Base-by-base conservation (phyloP, 768 basidiomycete genomes). In the Tulasnella sp. region DNA sequence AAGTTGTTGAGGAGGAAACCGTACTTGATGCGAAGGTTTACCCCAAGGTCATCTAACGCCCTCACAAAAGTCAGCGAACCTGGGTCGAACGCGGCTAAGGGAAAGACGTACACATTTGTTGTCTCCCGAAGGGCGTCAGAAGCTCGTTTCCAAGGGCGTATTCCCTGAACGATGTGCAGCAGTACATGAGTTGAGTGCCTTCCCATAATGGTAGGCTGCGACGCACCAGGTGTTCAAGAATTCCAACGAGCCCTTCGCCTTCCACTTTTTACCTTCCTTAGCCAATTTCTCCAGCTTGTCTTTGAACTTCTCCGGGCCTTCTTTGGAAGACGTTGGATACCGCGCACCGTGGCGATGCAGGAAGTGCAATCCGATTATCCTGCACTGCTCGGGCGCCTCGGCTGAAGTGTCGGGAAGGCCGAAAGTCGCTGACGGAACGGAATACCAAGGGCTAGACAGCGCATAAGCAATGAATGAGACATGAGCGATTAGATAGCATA, bases 101-200 rank as follows among this genome's bases (percentile, higher is more conserved):
- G 14, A 62, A 42, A 0, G 19, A 41, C 75, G 22, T 59, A 75
- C 75, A 83, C 3, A 82, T 77, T 69, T 77, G 76, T 65, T 77
- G 76, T 1, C 76, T 66, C 34, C 76, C 76, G 37, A 83, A 82
- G 0, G 82, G 82, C 6, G 82, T 81, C 16, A 83, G 74, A 16
- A 82, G 74, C 73, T 97, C 95, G 81, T 89, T 89, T 16, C 95
- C 95, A 2, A 98, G 86, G 76, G 91, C 91, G 80, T 94, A 95
- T 5, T 90, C 88, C 95, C 92, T 92, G 74, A 14, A 69, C 34
- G 41, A 59, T 16, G 37, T 9, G 64, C 7, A 17, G 8, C 35
- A 59, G 12, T 9, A 16, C 52, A 42, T 17, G n/a, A 67, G 42
- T 22, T 80, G 82, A 83, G 88, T 8, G 83, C 83, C 0, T 89